Base-by-base conservation (phyloP, 192 early-diverging fungal genomes). In the Lobulomyces angularis region DNA sequence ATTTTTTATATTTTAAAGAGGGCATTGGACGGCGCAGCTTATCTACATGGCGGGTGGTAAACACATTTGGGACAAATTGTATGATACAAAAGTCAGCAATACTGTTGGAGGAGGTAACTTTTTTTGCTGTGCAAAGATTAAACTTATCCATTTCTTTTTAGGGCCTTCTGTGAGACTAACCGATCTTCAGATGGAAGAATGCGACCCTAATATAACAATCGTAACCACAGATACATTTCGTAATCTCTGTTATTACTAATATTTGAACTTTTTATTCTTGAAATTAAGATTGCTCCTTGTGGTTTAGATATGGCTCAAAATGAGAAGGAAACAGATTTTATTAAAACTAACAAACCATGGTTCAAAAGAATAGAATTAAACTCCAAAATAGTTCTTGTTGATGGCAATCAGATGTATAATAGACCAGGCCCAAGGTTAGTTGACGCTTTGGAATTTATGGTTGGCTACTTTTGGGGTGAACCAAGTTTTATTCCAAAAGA, bases 361-460 rank as follows among this genome's bases (percentile, higher is more conserved):
- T 48, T 39, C 9, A 5, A 9, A 24, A 45, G 25, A 56, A 52
- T 12, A 28, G 30, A 8, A 33, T 27, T 11, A 39, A 39, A 7
- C 34, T 12, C 56, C 7, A 43, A 52, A 17, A 41, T 74, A 25
- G 55, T 57, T 9, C 26, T 74, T n/a, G 65, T 71, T 29, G 65
- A 74, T 51, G 71, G 71, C n/a, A 58, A 68, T 45, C 56, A 71
- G 32, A 68, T 68, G 61, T 74, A 71, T 45, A 74, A 74, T 40
- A 51, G 71, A 5, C 67, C 71, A 2, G 67, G 71, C 2, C 67
- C 67, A 23, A 42, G 71, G 35, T 37, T 74, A 5, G 65, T 74
- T 16, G 71, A 74, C 36, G 55, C 64, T 19, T 45, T 71, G 21
- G 71, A 74, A 55, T 74, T 63, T 40, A 35, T 74, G 22, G 65